Evolutionary conservation across 1,284 basidiomycete species (phyloP).

Genomic region (Hortiboletus rubellus): DNA sequence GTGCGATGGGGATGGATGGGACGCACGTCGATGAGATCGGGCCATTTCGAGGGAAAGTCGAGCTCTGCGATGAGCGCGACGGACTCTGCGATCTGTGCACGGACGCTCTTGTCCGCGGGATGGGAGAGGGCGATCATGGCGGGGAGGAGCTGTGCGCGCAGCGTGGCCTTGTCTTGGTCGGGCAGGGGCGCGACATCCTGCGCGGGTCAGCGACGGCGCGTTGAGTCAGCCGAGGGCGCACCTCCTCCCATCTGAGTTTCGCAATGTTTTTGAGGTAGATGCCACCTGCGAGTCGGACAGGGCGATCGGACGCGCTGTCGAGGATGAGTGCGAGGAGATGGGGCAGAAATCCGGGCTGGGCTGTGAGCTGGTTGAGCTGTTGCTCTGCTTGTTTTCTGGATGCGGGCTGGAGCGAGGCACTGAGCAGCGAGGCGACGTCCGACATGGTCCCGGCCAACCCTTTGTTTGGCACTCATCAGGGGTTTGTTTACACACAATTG

Average conservation of each 20-base stretch:
- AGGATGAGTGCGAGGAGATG: slow-evolving; percentile 74
- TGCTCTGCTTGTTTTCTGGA: slow-evolving; percentile 82
- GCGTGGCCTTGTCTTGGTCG: slow-evolving; percentile 63
- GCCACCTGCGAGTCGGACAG: slow-evolving; percentile 77
- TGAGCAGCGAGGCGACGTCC: slow-evolving; percentile 64
- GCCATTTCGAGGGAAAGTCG: slow-evolving; percentile 88
- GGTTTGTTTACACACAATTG: no score
- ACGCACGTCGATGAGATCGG: slow-evolving; percentile 81
- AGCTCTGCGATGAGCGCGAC: slow-evolving; percentile 84
- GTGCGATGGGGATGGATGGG: slow-evolving; percentile 5
- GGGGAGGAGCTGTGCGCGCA: slow-evolving; percentile 73
- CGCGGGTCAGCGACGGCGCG: slow-evolving; percentile 3
- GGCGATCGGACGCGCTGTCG: slow-evolving; percentile 61
- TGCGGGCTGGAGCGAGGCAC: slow-evolving; percentile 71
- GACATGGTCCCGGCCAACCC: slow-evolving; percentile 46
- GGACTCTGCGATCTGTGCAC: slow-evolving; percentile 86
- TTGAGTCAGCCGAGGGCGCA: slow-evolving; percentile 37
- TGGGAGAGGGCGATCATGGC: slow-evolving; percentile 79
- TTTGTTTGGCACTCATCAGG: slow-evolving; percentile 19
- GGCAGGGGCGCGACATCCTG: slow-evolving; percentile 66
- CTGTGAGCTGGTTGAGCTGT: slow-evolving; percentile 63
- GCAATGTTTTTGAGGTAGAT: slow-evolving; percentile 90
- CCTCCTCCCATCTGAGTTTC: slow-evolving; percentile 85
- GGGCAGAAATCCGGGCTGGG: slow-evolving; percentile 77
- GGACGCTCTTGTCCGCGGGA: slow-evolving; percentile 63